These are phyloP conservation scores for Polyporus tsugae DNA, from an alignment of 1,284 basidiomycete species.

Conservation along the genomic window DNA sequence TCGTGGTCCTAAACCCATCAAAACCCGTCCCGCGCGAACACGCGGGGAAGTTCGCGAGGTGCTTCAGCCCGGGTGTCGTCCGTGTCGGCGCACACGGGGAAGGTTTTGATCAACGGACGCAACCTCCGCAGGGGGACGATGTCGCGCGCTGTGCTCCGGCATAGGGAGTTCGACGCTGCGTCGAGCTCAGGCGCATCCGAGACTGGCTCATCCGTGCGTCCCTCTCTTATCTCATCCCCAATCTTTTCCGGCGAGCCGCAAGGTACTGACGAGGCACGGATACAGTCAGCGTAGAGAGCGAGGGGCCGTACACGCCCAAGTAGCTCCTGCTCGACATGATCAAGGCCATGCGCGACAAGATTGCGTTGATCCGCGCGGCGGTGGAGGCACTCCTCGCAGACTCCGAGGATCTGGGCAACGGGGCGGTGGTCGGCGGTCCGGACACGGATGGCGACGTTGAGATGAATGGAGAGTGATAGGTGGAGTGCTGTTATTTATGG, in stretches of 20 bases:
- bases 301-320: conserved; percentile 88
- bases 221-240: conserved; percentile 9
- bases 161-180: conserved; percentile 89
- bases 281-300: conserved; percentile 89
- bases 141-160: conserved; percentile 91
- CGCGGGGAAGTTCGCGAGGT: conserved; percentile 83
- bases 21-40: conserved; percentile 72
- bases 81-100: conserved; percentile 56
- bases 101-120: conserved; percentile 62
- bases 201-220: conserved; percentile 93
- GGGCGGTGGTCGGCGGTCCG: conserved; percentile 18
- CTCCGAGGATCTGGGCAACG: conserved; percentile 27
- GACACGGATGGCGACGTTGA: conserved; percentile 47
- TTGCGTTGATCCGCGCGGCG: conserved; percentile 65
- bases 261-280: background rate
- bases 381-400: conserved; percentile 61
- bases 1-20: conserved; percentile 80
- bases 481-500: too few relatives aligned
- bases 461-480: conserved; percentile 41
- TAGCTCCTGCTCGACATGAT: conserved; percentile 87
- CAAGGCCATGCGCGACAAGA: conserved; percentile 86
- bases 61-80: conserved; percentile 92
- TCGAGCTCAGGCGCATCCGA: conserved; percentile 86
- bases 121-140: conserved; percentile 89
- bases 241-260: too few relatives aligned